Percentiles rank a stretch among this genome's conserved stretches.
These are phyloP conservation scores for Cicer bijugum DNA, from an alignment of 306 rosid genomes.

Conservation along the genomic window DNA sequence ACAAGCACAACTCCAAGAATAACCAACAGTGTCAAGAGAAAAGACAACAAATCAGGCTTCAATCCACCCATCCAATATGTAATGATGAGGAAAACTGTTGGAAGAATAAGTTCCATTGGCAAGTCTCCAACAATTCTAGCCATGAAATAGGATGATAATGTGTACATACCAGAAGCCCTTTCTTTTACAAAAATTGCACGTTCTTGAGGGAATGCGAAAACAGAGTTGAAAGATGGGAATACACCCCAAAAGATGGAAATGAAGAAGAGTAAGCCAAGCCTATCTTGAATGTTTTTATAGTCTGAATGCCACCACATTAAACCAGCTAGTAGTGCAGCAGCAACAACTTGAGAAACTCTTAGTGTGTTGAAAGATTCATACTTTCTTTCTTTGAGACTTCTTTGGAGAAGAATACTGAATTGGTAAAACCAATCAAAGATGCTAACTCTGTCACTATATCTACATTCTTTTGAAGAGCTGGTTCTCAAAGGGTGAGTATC, in stretches of 20 bases:
- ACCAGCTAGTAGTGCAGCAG: conserved; percentile 76
- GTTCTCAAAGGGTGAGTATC: conserved; percentile 30
- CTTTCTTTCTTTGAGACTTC: conserved; percentile 88
- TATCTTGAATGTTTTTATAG: conserved; percentile 70
- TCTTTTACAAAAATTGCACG: conserved; percentile 80
- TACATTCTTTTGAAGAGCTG: conserved; percentile 42
- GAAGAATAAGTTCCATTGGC: conserved; percentile 94
- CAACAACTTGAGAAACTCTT: conserved; percentile 71
- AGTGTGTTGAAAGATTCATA: conserved; percentile 81
- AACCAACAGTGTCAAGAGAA: conserved; percentile 58
- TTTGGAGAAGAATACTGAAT: conserved; percentile 66
- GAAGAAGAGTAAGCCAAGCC: conserved; percentile 91
- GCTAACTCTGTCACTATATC: conserved; percentile 38
- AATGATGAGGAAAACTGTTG: conserved; percentile 65
- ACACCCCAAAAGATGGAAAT: conserved; percentile 95
- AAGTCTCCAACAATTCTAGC: conserved; percentile 82
- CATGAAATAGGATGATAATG: conserved; percentile 76
- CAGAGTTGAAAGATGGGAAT: conserved; percentile 80
- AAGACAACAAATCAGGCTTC: conserved; percentile 64
- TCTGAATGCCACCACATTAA: conserved; percentile 96
- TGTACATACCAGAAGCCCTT: conserved; percentile 85
- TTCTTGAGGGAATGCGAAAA: conserved; percentile 91
- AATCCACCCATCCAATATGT: conserved; percentile 88
- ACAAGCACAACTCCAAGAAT: conserved; percentile 76
- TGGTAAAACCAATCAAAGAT: conserved; percentile 72